These are phyloP conservation scores for Monilinia laxa DNA, from an alignment of 2,329 filamentous ascomycete genomes.

Conservation along the genomic window DNA sequence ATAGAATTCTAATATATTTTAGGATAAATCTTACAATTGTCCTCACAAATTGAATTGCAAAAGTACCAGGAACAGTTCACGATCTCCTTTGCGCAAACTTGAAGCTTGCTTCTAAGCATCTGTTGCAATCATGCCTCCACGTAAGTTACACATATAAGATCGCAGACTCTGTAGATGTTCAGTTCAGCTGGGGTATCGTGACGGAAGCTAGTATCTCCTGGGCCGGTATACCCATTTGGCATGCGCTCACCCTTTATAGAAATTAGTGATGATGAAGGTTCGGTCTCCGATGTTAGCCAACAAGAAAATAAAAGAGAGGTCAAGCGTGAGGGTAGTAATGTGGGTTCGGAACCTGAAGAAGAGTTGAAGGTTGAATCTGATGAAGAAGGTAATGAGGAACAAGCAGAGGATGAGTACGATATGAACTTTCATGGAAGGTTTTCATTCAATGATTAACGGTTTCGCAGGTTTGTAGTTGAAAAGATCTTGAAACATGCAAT, in stretches of 20 bases:
- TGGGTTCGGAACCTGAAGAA: slow-evolving; percentile 30
- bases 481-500: slow-evolving; percentile 67
- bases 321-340: slow-evolving; percentile 25
- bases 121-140: slow-evolving; percentile 36
- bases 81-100: not conserved
- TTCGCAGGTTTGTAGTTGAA: slow-evolving; percentile 68
- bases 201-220: not conserved
- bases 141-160: slow-evolving; percentile 32
- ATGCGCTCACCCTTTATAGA: slow-evolving; percentile 34
- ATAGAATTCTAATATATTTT: not conserved
- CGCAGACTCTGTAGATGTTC: not conserved
- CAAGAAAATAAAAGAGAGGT: not conserved
- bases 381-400: slow-evolving; percentile 41
- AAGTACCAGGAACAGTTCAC: not conserved
- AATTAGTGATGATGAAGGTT: slow-evolving; percentile 38
- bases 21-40: not conserved
- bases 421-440: slow-evolving; percentile 24
- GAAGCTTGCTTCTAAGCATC: not conserved
- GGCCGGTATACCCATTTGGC: slow-evolving; percentile 23
- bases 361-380: slow-evolving; percentile 35
- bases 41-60: not conserved
- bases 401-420: slow-evolving; percentile 46
- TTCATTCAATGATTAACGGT: slow-evolving; percentile 32
- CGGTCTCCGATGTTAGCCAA: slow-evolving; percentile 42
- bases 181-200: not conserved